Percentiles rank a stretch among this genome's conserved stretches.
Conservation (phyloP, 2,329 filamentous ascomycete genomes). For the Fonsecaea multimorphosa region DNA sequence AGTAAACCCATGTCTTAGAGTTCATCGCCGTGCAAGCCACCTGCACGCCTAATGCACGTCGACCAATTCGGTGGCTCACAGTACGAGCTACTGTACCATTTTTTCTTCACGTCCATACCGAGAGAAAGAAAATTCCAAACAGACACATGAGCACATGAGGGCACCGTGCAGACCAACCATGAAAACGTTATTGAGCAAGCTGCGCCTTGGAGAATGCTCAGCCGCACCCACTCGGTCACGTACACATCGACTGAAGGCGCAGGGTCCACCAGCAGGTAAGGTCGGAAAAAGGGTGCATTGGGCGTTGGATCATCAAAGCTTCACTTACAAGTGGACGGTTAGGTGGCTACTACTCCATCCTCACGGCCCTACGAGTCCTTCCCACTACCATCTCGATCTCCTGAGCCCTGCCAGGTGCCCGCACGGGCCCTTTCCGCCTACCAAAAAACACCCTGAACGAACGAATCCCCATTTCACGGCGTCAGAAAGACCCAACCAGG, state of each 20-base stretch:
- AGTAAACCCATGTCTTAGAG: not conserved
- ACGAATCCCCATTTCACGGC: not conserved
- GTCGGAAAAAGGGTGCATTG: not conserved
- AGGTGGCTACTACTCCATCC: not conserved
- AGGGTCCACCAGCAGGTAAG: not conserved
- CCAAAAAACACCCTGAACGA: not conserved
- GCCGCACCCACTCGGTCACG: not conserved
- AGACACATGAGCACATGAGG: not conserved
- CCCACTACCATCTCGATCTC: not conserved
- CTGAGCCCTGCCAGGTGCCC: not conserved
- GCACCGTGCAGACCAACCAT: not conserved
- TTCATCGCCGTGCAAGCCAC: slow-evolving; percentile 1
- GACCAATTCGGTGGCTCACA: not conserved
- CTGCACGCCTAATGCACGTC: not conserved
- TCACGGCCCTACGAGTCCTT: not conserved
- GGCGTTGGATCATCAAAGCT: not conserved
- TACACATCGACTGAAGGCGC: not conserved
- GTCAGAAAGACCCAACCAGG: not conserved
- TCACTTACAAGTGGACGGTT: not conserved
- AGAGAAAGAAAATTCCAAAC: not conserved
- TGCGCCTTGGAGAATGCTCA: not conserved
- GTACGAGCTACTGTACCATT: not conserved
- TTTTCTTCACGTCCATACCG: not conserved
- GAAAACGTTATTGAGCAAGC: not conserved
- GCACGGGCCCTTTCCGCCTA: not conserved